Percentiles rank a stretch among this genome's conserved stretches.
Conservation (phyloP, 2,329 filamentous ascomycete genomes). For the Talaromyces sp. region DNA sequence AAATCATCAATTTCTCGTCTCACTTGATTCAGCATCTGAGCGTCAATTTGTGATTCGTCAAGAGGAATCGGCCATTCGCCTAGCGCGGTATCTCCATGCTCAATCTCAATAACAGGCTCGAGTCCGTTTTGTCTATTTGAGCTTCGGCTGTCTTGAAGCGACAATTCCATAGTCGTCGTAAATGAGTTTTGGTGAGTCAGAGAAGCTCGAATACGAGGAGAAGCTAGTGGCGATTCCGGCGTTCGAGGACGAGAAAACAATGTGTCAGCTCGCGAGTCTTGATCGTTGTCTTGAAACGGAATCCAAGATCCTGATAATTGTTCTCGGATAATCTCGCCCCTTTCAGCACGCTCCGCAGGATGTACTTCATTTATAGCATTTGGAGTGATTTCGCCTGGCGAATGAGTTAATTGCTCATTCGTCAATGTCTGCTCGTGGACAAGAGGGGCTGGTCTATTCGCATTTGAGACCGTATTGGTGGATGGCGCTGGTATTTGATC, state of each 20-base stretch:
- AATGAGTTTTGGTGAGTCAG: slow-evolving; percentile 43
- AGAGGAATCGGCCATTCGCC: slow-evolving; percentile 4
- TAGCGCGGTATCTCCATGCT: neutral
- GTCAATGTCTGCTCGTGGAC: slow-evolving; percentile 22
- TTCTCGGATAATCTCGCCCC: slow-evolving; percentile 16
- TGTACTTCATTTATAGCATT: slow-evolving; percentile 30
- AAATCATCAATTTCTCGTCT: slow-evolving; percentile 6
- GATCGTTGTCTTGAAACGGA: slow-evolving; percentile 21
- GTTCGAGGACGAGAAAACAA: slow-evolving; percentile 40
- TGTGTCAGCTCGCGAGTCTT: slow-evolving; percentile 38
- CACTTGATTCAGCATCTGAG: slow-evolving; percentile 16
- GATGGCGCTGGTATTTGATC: neutral
- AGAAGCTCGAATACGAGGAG: slow-evolving; percentile 42
- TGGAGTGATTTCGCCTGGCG: slow-evolving; percentile 36
- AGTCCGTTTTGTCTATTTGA: slow-evolving; percentile 22
- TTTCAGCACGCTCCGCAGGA: slow-evolving; percentile 23
- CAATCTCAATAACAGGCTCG: slow-evolving; percentile 9
- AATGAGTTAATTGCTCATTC: slow-evolving; percentile 37
- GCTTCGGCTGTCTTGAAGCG: slow-evolving; percentile 36
- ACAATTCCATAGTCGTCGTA: slow-evolving; percentile 44
- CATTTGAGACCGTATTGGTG: neutral
- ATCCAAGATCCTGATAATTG: slow-evolving; percentile 18
- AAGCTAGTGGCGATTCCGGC: slow-evolving; percentile 39
- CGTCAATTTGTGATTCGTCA: neutral
- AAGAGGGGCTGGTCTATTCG: neutral